Conservation (phyloP, 768 basidiomycete genomes). For the Boletus speciosus region DNA sequence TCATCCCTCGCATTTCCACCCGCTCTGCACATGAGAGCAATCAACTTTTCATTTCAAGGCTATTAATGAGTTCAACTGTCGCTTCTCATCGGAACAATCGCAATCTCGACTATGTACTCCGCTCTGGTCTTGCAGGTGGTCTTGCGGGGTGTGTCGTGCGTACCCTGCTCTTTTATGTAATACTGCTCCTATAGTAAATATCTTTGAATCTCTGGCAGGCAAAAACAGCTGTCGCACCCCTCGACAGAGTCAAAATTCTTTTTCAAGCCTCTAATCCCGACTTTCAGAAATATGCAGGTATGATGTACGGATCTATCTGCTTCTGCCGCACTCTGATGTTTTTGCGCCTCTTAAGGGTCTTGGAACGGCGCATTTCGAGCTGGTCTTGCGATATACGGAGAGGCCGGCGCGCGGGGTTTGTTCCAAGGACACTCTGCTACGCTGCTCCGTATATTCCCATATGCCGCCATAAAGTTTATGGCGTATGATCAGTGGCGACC, state of each 20-base stretch:
- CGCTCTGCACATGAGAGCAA: constrained; percentile 9
- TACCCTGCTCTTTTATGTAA: constrained; percentile 13
- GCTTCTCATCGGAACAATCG: constrained; percentile 48
- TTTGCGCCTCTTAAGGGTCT: constrained; percentile 50
- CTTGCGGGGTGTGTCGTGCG: constrained; percentile 90
- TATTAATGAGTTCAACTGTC: constrained; percentile 34
- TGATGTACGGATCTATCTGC: constrained; percentile 27
- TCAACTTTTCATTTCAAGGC: not conserved
- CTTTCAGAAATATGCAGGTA: constrained; percentile 90
- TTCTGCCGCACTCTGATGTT: constrained; percentile 19
- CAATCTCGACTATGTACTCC: constrained; percentile 58
- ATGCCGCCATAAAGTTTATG: constrained; percentile 97
- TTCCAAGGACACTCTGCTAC: constrained; percentile 97
- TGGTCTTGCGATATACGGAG: constrained; percentile 63
- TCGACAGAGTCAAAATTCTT: constrained; percentile 97
- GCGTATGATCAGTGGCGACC: constrained; percentile 85
- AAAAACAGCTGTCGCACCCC: constrained; percentile 90
- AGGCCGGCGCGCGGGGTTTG: constrained; percentile 71
- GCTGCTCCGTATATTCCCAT: constrained; percentile 90
- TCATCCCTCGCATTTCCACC: not conserved
- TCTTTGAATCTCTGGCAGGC: constrained; percentile 49
- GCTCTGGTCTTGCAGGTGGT: constrained; percentile 89
- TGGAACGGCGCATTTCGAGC: constrained; percentile 85
- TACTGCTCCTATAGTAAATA: constrained; percentile 1
- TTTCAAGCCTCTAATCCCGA: constrained; percentile 97